A percentile compares a stretch with the other conserved stretches of the same genome.
These are phyloP conservation scores for Geosmithia putterillii DNA, from an alignment of 2,329 filamentous ascomycete species.

Conservation along the genomic window DNA sequence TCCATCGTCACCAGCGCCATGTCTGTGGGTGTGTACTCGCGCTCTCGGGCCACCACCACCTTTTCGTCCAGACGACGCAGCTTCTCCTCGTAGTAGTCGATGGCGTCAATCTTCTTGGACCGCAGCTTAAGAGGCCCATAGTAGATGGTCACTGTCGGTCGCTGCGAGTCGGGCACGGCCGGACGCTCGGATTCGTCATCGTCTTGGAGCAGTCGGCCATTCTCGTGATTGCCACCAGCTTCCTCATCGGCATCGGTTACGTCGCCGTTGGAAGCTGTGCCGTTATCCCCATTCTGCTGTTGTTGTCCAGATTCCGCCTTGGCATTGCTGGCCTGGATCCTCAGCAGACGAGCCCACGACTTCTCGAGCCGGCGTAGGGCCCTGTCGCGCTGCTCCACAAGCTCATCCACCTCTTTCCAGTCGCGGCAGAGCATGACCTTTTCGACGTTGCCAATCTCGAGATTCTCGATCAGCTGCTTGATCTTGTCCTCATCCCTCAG, in stretches of 20 bases:
- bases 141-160: slow-evolving; percentile 63
- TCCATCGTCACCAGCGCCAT: slow-evolving; percentile 97
- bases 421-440: slow-evolving; percentile 76
- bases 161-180: slow-evolving; percentile 26
- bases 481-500: slow-evolving; percentile 73
- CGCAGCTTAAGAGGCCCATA: slow-evolving; percentile 65
- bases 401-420: slow-evolving; percentile 69
- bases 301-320: neutral
- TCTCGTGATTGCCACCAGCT: slow-evolving; percentile 47
- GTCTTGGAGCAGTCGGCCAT: slow-evolving; percentile 45
- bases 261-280: neutral
- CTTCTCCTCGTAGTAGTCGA: slow-evolving; percentile 87
- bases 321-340: slow-evolving; percentile 10
- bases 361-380: slow-evolving; percentile 66
- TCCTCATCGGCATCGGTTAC: slow-evolving; percentile 19
- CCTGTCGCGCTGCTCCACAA: slow-evolving; percentile 55
- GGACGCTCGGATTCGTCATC: slow-evolving; percentile 21
- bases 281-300: too few species aligned
- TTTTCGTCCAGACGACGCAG: slow-evolving; percentile 67
- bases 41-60: slow-evolving; percentile 57
- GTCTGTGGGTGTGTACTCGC: slow-evolving; percentile 65
- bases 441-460: slow-evolving; percentile 84
- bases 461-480: slow-evolving; percentile 72
- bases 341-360: slow-evolving; percentile 61
- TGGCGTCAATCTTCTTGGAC: slow-evolving; percentile 69